Base-by-base conservation (phyloP, 73 alveolate species). In the Paramecium pentaurelia region DNA sequence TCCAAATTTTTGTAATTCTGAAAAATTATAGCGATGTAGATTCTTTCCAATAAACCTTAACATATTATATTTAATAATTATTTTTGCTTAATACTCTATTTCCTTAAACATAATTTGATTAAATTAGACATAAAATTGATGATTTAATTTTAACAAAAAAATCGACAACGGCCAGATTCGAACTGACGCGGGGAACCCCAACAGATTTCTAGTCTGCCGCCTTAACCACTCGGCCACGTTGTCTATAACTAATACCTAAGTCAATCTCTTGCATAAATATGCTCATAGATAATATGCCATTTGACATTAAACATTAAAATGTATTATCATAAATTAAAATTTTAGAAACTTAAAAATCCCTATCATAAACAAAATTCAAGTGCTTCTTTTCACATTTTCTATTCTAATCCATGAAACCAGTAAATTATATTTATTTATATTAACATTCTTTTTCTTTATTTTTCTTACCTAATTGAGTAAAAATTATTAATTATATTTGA, bases 61-160 rank as follows among this genome's bases (percentile, higher is more conserved):
- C 84, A 64, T 64, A 64, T 64, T 54, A 18, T 16, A 28, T 64
- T 64, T 18, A 54, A 54, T 54, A 54, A 47, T 54, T 3, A 40
- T 54, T n/a, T 18, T 5, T 54, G 70, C 70, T 54, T 54, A 22
- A 22, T n/a, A 99, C 99, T 44, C 98, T 97, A 92, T 54, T 16
- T 11, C 32, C 2, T 54, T 1, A 16, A 54, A 34, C 70, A 18
- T 4, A n/a, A 6, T 18, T 54, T 54, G 4, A 54, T n/a, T 54
- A 54, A 54, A n/a, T 54, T 54, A 54, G 70, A 54, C 6, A 54
- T 54, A 54, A 54, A 54, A 7, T 40, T 54, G 18, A 16, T 54
- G 32, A 54, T 54, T 18, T 54, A 18, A 54, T 4, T 12, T 25
- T 36, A 73, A 36, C 20, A 73, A 37, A 77, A 80, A 80, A 44